phyloP scores from a whole-genome alignment of 495 filamentous ascomycete genomes.

The Darksidea phi region DNA sequence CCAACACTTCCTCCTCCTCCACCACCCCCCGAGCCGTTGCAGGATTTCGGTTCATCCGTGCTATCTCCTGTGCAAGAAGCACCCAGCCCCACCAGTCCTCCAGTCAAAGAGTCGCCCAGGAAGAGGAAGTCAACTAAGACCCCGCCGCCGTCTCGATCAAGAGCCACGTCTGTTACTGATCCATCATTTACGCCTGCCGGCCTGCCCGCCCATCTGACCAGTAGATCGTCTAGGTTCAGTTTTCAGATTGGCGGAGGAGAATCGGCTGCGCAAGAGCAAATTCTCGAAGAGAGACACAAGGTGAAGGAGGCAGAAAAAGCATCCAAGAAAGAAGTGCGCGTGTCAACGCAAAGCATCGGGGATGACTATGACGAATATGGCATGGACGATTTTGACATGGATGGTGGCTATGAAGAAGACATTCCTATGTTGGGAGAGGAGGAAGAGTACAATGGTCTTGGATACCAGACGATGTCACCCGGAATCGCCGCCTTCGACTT shows the following conservation, averaged over 20 bases:
- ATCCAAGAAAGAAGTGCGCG: constrained; percentile 36
- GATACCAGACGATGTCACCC: constrained; percentile 44
- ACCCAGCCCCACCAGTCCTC: constrained; percentile 42
- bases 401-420: constrained; percentile 40
- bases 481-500: constrained; percentile 32
- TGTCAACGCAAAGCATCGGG: constrained; percentile 42
- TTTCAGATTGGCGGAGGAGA: constrained; percentile 84
- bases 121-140: constrained; percentile 37
- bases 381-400: constrained; percentile 30
- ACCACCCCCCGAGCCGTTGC: constrained; percentile 5
- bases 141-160: constrained; percentile 46
- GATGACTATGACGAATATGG: constrained; percentile 38
- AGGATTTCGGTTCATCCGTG: constrained; percentile 31
- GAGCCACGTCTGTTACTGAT: constrained; percentile 52
- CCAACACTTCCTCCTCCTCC: constrained; percentile 13
- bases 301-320: constrained; percentile 63
- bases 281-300: constrained; percentile 82
- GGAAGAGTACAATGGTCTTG: constrained; percentile 46
- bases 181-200: constrained; percentile 38
- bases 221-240: constrained; percentile 84
- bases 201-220: constrained; percentile 64
- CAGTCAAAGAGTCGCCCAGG: constrained; percentile 35
- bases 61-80: constrained; percentile 41
- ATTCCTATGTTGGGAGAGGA: constrained; percentile 43
- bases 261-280: constrained; percentile 67